Evolutionary conservation across 176 grass and related monocot genomes (phyloP), one percentile per base, ranked within the genome.

Genomic region (Paspalum notatum): DNA sequence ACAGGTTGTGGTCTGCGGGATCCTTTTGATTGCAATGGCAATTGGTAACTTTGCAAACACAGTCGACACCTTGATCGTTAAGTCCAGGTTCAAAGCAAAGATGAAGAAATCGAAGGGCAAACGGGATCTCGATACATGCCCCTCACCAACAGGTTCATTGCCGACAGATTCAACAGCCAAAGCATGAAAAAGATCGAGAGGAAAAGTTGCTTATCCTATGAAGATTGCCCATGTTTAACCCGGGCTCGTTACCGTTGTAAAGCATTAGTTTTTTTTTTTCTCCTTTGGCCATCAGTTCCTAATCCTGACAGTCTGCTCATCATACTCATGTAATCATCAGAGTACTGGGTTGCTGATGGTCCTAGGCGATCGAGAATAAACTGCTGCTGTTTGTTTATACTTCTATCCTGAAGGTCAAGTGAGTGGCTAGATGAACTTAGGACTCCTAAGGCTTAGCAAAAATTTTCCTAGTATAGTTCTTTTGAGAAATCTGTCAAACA

Each of bases 1-100:
- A 4, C 81, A 97, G 94, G 88, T 93, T 44, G 83, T 97, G 65
- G 91, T 89, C 20, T 91, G 94, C n/a, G 94, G 94, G 61, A 53
- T 93, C 52, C 86, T 97, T 63, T 70, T 97, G n/a, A 88, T 97
- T 66, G 94, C 92, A 60, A 97, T 97, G 94, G 94, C 94, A 26
- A 88, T 93, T 45, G 94, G 91, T 76, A 97, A 97, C 70, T 97
- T 97, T 37, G 82, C 85, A 54, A 93, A 93, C 76, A 97, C 94
- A 74, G 91, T 97, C 50, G 91, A 97, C 78, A 97, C 91, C 32
- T 74, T 97, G 73, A 81, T 97, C 86, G 22, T 61, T 22, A 97
- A 97, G 76, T 97, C 91, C 48, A 78, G 91, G 54, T 85, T 97
- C 77, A 97, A 97, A 82, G 89, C 86, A 78, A 97, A 93, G 87